phyloP scores from a whole-genome alignment of 345 rosid genomes.

The Sonneratia caseolaris region DNA sequence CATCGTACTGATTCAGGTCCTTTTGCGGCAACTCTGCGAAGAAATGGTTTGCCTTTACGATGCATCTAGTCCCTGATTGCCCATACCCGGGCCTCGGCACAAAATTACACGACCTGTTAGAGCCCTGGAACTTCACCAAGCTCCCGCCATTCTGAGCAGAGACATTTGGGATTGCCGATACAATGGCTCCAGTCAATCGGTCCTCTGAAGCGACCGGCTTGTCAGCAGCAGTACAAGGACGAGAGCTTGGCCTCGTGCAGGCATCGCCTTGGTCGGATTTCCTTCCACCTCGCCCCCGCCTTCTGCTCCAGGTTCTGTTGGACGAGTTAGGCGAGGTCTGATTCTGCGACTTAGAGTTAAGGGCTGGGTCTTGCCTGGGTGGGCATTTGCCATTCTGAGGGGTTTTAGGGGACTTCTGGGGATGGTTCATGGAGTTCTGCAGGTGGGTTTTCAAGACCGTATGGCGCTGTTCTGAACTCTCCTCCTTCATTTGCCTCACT shows the following conservation, averaged over 20 bases:
- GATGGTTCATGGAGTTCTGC: conserved; percentile 45
- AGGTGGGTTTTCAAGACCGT: conserved; percentile 54
- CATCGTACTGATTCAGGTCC: conserved; percentile 95
- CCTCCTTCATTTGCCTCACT: conserved; percentile 85
- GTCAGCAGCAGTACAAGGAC: conserved; percentile 65
- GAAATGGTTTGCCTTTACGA: conserved; percentile 98
- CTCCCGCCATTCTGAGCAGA: conserved; percentile 29
- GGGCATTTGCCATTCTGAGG: conserved; percentile 70
- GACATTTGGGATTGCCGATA: conserved; percentile 21
- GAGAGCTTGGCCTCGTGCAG: conserved; percentile 82
- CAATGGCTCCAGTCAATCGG: conserved; percentile 18
- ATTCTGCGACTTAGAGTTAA: conserved; percentile 23
- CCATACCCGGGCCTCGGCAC: conserved; percentile 89
- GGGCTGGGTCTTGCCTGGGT: conserved; percentile 27
- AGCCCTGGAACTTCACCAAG: conserved; percentile 49
- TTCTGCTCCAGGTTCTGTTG: conserved; percentile 63
- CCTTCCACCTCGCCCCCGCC: conserved; percentile 89
- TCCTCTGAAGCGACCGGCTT: conserved; percentile 36
- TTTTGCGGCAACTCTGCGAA: conserved; percentile 80
- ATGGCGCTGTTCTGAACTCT: conserved; percentile 51
- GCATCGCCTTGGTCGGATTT: conserved; percentile 88
- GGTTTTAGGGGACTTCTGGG: conserved; percentile 45
- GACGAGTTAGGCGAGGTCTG: conserved; percentile 50
- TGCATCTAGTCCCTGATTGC: conserved; percentile 75
- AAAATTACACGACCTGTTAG: conserved; percentile 66